Conservation (phyloP, 768 basidiomycete genomes). For the Amanita subjunquillea region DNA sequence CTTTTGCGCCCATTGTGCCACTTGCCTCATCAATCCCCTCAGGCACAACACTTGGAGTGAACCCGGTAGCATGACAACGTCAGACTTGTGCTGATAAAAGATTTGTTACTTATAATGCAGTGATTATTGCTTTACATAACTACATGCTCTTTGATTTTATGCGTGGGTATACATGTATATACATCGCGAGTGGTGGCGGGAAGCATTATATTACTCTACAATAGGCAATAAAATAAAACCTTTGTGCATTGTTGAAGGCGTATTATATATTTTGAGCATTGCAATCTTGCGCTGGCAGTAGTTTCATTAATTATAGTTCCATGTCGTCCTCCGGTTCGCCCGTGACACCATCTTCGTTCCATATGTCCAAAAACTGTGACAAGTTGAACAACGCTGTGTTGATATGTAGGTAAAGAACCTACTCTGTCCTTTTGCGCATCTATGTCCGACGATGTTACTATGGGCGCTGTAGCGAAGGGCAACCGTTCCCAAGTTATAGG, state of each 20-base stretch:
- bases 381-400: background rate
- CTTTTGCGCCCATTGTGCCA: too few species aligned
- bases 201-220: background rate
- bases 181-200: background rate
- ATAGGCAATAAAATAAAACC: conserved; percentile 1
- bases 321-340: conserved; percentile 53
- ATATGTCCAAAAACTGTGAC: conserved; percentile 60
- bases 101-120: too few species aligned
- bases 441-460: conserved; percentile 54
- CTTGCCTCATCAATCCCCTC: too few species aligned
- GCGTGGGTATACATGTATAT: background rate
- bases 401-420: conserved; percentile 14
- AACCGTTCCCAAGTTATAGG: conserved; percentile 68
- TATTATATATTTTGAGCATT: background rate
- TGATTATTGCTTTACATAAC: too few species aligned
- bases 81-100: too few species aligned
- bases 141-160: too few species aligned
- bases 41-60: too few species aligned
- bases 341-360: conserved; percentile 71
- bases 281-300: background rate
- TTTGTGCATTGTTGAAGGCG: background rate
- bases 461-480: conserved; percentile 50
- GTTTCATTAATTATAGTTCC: conserved; percentile 6
- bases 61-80: too few species aligned
- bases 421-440: conserved; percentile 56